Evolutionary conservation across 1,284 basidiomycete species (phyloP).

Genomic region (Ganoderma resinaceum): DNA sequence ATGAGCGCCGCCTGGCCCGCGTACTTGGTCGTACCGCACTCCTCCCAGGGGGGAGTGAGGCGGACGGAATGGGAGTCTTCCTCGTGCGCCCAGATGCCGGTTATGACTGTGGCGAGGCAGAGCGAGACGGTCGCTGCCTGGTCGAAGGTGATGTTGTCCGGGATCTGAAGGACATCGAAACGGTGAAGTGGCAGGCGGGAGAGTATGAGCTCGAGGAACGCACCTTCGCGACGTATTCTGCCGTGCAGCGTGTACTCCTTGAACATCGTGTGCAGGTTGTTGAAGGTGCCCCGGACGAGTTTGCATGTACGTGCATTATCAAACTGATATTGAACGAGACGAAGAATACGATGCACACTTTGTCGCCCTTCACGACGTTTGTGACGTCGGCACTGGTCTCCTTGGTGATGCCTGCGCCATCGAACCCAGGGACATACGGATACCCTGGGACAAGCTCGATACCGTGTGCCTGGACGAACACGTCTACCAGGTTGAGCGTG

Average conservation of each 20-base stretch:
- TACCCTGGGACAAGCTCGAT: not conserved
- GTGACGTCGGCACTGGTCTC: slow-evolving; percentile 49
- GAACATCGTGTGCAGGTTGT: slow-evolving; percentile 32
- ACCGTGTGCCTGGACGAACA: not conserved
- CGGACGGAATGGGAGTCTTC: slow-evolving; percentile 21
- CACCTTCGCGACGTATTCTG: slow-evolving; percentile 37
- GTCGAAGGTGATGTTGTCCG: slow-evolving; percentile 38
- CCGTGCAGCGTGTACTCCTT: slow-evolving; percentile 40
- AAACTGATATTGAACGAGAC: not conserved
- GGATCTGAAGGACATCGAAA: slow-evolving; percentile 32
- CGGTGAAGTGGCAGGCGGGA: not conserved
- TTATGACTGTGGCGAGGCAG: slow-evolving; percentile 35
- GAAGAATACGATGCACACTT: slow-evolving; percentile 43
- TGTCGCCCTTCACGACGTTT: slow-evolving; percentile 48
- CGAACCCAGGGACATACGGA: slow-evolving; percentile 46
- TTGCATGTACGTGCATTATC: too few species aligned
- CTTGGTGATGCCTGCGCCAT: slow-evolving; percentile 54
- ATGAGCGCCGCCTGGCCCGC: slow-evolving; percentile 44
- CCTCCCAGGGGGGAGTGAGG: slow-evolving; percentile 34
- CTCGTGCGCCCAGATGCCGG: slow-evolving; percentile 36
- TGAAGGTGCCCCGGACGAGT: not conserved
- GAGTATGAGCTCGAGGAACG: too few species aligned
- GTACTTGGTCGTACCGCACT: slow-evolving; percentile 34
- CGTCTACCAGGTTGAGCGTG: not conserved
- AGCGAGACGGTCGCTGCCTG: slow-evolving; percentile 40